Evolutionary conservation across 2,329 filamentous ascomycete species (phyloP).

Genomic region (Calonectria ilicicola): DNA sequence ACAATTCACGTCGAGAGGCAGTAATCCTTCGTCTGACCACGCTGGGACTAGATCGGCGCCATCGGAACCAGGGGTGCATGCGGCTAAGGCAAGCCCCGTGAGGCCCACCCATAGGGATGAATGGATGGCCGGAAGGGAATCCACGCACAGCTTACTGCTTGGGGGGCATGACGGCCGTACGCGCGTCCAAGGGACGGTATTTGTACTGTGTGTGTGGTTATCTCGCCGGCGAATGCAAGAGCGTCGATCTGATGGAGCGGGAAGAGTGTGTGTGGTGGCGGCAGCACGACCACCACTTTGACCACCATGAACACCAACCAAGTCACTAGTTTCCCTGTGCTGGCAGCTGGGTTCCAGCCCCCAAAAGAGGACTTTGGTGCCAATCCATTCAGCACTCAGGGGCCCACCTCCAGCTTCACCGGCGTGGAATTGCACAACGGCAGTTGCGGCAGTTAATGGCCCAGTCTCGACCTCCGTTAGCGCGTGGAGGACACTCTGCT

Average conservation of each 20-base stretch:
- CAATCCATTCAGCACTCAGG: background rate
- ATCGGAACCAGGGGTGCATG: conserved; percentile 6
- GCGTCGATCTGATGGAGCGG: background rate
- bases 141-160: background rate
- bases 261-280: too few relatives aligned
- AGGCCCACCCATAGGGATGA: conserved; percentile 5
- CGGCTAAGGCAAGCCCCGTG: conserved; percentile 1
- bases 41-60: background rate
- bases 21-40: background rate
- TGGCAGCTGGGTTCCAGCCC: background rate
- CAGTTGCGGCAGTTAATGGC: background rate
- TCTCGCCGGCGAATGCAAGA: background rate
- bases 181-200: background rate
- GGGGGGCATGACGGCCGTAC: background rate
- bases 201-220: background rate
- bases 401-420: too few relatives aligned
- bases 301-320: background rate
- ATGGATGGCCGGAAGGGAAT: background rate
- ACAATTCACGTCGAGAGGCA: background rate
- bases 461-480: background rate
- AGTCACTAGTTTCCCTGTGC: background rate
- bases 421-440: background rate
- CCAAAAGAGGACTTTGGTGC: background rate
- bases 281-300: too few relatives aligned
- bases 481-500: background rate